These are phyloP conservation scores for Besnoitia besnoiti DNA, from an alignment of 169 alveolate genomes.

Conservation along the genomic window DNA sequence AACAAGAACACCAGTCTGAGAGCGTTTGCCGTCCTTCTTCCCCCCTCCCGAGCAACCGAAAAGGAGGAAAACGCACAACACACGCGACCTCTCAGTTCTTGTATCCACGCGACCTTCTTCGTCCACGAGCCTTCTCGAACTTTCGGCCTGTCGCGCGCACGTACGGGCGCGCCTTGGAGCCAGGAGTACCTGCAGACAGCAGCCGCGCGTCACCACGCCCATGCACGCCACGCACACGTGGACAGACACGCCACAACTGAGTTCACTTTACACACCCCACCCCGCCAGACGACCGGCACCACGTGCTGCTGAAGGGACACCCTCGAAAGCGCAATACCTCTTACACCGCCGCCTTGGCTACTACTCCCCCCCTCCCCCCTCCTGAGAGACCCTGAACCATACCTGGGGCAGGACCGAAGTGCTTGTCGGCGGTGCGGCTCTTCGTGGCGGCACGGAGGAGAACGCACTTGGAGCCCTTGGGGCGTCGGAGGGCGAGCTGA, in stretches of 20 bases:
- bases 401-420: slow-evolving; percentile 97
- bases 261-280: background rate
- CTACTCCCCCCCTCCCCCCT: no score
- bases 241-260: no score
- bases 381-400: background rate
- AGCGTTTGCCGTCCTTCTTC: background rate
- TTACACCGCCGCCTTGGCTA: no score
- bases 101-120: slow-evolving; percentile 73
- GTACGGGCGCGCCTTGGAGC: slow-evolving; percentile 68
- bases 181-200: slow-evolving; percentile 59
- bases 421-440: slow-evolving; percentile 94
- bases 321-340: no score
- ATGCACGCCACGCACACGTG: background rate
- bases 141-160: slow-evolving; percentile 76
- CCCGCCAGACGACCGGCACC: background rate
- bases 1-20: background rate
- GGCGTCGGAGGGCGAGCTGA: slow-evolving; percentile 92
- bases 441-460: slow-evolving; percentile 95
- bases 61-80: background rate
- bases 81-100: slow-evolving; percentile 63
- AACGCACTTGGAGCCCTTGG: slow-evolving; percentile 80
- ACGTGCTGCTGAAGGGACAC: background rate
- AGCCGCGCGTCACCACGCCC: no score
- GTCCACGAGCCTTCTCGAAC: slow-evolving; percentile 78
- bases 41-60: background rate